Evolutionary conservation across 257 asterid genomes (phyloP), one percentile per base, ranked within the genome.

Genomic region (Ilex asprella): DNA sequence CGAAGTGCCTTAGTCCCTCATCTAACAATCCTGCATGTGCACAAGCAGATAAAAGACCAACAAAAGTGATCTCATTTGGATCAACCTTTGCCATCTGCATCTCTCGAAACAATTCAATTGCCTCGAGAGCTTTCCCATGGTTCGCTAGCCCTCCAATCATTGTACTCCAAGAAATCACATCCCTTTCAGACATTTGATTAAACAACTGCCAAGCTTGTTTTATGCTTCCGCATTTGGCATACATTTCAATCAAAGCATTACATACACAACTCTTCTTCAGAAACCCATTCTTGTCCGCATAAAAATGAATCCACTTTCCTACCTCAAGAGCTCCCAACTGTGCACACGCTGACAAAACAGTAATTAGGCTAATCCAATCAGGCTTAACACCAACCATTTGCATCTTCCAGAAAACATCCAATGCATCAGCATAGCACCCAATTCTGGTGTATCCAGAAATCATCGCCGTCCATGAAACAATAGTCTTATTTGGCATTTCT

Each of bases 241-340:
- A 91, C 98, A 91, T 86, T 58, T 88, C 95, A 30, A 86, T 83
- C 76, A 91, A 30, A 3, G 95, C 94, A 55, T 91, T 88, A 77
- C 92, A 81, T 0, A 86, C 72, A 15, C 71, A 11, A 3, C 70
- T 81, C 71, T 69, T 84, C 12, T 66, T 70, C 81, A 88, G 68
- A 55, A 76, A 67, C n/a, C 86, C 88, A 0, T 73, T 73, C 57
- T 69, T 78, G 16, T 69, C 83, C 2, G 94, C 87, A 3, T 81
- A 84, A 46, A 78, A 79, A 63, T 88, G 95, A 76, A 86, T 72
- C 95, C 91, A 86, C 51, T 75, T 81, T 13, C 98, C 96, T 16
- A 82, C 78, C 67, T 88, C 94, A 16, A 86, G 76, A 56, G 94
- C 86, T 50, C 95, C 95, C 64, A 75, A 52, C 16, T 86, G 85